Conservation (phyloP, 805 yeast species). For the Candida saitoana region DNA sequence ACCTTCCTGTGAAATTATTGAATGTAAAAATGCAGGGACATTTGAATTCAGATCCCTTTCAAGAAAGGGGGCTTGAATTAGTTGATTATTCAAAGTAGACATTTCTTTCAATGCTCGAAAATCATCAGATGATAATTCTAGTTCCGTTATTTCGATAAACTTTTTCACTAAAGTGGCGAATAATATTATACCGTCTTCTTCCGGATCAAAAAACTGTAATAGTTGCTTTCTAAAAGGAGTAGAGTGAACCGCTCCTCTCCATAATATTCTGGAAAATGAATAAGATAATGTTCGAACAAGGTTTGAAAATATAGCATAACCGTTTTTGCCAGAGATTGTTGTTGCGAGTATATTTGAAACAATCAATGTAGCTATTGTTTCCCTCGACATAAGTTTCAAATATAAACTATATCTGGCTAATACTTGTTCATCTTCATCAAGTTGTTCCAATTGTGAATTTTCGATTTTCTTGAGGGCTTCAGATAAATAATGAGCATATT, state of each 20-base stretch:
- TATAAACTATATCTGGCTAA: constrained; percentile 13
- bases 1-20: background rate
- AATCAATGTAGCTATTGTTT: constrained; percentile 14
- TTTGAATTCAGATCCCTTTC: constrained; percentile 1
- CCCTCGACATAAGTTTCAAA: constrained; percentile 13
- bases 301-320: constrained; percentile 15
- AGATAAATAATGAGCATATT: constrained; percentile 6
- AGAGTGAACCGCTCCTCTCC: constrained; percentile 9
- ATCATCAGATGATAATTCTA: constrained; percentile 9
- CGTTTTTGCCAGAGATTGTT: constrained; percentile 15
- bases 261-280: constrained; percentile 10
- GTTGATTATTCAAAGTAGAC: constrained; percentile 5
- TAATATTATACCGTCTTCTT: constrained; percentile 18
- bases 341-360: constrained; percentile 17
- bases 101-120: constrained; percentile 5
- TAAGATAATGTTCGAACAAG: constrained; percentile 13
- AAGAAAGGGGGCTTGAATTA: constrained; percentile 5
- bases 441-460: background rate
- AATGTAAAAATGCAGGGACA: constrained; percentile 12
- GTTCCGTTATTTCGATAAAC: constrained; percentile 11
- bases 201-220: constrained; percentile 10
- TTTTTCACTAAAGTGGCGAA: constrained; percentile 16
- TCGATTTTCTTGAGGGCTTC: constrained; percentile 8
- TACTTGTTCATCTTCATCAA: constrained; percentile 8
- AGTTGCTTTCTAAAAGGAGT: constrained; percentile 9